These are phyloP conservation scores for Lasiodiplodia hormozganensis DNA, from an alignment of 2,329 filamentous ascomycete species.

Conservation along the genomic window DNA sequence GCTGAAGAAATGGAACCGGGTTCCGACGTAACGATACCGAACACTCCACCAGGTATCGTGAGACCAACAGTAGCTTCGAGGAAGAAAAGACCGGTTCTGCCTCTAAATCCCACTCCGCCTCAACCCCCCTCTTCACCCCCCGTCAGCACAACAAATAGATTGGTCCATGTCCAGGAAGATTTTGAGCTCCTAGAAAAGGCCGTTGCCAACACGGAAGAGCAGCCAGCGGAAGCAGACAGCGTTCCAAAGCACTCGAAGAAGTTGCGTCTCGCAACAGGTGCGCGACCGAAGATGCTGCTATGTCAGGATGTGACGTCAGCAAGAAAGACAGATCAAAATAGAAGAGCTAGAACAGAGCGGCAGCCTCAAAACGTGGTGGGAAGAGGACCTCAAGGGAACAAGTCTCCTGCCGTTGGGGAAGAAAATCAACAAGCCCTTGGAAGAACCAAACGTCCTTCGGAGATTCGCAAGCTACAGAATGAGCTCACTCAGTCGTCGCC, in stretches of 20 bases:
- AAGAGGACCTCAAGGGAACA: background rate
- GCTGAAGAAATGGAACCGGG: slow-evolving; percentile 1
- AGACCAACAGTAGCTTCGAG: background rate
- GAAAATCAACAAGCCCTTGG: slow-evolving; percentile 23
- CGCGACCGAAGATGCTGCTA: slow-evolving; percentile 50
- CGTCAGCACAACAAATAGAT: slow-evolving; percentile 46
- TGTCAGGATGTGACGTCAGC: slow-evolving; percentile 46
- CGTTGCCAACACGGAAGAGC: slow-evolving; percentile 21
- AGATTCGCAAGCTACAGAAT: slow-evolving; percentile 17
- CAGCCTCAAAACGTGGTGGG: background rate
- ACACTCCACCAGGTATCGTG: slow-evolving; percentile 12
- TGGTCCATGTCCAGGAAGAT: slow-evolving; percentile 40
- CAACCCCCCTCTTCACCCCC: slow-evolving; percentile 45
- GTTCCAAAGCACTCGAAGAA: slow-evolving; percentile 41
- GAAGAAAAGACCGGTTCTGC: background rate
- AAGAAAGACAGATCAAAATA: slow-evolving; percentile 11
- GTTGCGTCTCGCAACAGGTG: slow-evolving; percentile 47
- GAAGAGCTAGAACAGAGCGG: background rate
- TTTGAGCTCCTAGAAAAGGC: slow-evolving; percentile 24
- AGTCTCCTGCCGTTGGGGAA: background rate
- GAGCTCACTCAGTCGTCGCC: slow-evolving; percentile 20
- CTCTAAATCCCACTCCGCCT: slow-evolving; percentile 38
- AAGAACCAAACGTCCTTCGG: background rate
- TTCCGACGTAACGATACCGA: slow-evolving; percentile 27
- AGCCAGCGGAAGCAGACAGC: slow-evolving; percentile 6